phyloP scores from a whole-genome alignment of 2,329 filamentous ascomycete genomes.

The Diaporthe ilicicola region DNA sequence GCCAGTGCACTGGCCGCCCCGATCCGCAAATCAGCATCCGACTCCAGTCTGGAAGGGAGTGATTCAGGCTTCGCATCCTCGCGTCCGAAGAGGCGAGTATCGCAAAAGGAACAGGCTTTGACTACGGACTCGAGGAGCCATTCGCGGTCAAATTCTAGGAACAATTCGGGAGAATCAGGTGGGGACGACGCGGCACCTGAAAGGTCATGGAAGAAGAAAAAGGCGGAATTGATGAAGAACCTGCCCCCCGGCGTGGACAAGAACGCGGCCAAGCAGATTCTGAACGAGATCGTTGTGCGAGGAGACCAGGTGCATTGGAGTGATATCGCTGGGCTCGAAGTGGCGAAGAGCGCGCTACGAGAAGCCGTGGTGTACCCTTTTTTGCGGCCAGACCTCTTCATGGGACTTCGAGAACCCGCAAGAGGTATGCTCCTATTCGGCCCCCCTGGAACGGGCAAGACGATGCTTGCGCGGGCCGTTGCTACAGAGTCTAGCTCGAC shows the following conservation, averaged over 20 bases:
- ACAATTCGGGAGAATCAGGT: conserved; percentile 47
- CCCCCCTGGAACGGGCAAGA: conserved; percentile 97
- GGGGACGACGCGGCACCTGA: conserved; percentile 51
- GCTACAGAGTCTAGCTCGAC: conserved; percentile 94
- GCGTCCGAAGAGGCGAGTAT: conserved; percentile 24
- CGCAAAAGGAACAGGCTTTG: conserved; percentile 27
- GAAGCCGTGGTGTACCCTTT: conserved; percentile 98
- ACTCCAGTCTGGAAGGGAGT: conserved; percentile 29
- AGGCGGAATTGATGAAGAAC: conserved; percentile 74
- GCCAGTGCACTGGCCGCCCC: conserved; percentile 22
- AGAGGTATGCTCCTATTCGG: conserved; percentile 96
- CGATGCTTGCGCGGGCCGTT: conserved; percentile 94
- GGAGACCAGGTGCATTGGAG: conserved; percentile 96
- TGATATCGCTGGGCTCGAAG: conserved; percentile 89
- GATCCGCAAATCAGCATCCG: conserved; percentile 28
- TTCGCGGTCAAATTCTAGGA: conserved; percentile 26
- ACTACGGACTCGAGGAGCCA: not conserved
- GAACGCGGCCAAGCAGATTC: conserved; percentile 84
- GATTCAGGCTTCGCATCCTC: conserved; percentile 23
- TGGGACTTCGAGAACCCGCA: conserved; percentile 92
- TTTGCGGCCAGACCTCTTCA: conserved; percentile 92
- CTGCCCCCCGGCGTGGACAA: conserved; percentile 85
- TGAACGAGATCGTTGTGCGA: conserved; percentile 94
- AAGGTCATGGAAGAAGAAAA: conserved; percentile 67
- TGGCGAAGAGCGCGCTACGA: conserved; percentile 90